A percentile compares a stretch with the other conserved stretches of the same genome.
These are phyloP conservation scores for Dactylella cylindrospora DNA, from an alignment of 2,329 filamentous ascomycete genomes.

Conservation along the genomic window DNA sequence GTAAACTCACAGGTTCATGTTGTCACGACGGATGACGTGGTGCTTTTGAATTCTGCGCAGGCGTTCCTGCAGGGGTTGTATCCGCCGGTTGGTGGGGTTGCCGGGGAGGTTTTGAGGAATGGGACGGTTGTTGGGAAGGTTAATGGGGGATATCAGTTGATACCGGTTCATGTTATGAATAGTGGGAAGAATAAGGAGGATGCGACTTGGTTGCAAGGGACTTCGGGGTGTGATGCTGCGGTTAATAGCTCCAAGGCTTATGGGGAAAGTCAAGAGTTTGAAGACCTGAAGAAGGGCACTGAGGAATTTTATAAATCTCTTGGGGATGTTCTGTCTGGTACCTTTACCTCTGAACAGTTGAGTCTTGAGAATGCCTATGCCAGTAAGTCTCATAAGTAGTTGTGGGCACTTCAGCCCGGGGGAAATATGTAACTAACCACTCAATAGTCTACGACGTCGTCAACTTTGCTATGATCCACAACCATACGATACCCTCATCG, in stretches of 20 bases:
- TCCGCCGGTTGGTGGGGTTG: slow-evolving; percentile 66
- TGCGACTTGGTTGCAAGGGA: slow-evolving; percentile 62
- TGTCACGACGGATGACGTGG: slow-evolving; percentile 72
- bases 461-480: slow-evolving; percentile 60
- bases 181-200: slow-evolving; percentile 57
- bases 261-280: slow-evolving; percentile 55
- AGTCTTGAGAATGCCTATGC: slow-evolving; percentile 59
- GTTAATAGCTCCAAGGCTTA: slow-evolving; percentile 62
- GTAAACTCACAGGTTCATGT: slow-evolving; percentile 70
- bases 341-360: slow-evolving; percentile 51
- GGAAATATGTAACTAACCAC: not conserved
- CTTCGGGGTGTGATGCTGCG: slow-evolving; percentile 60
- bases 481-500: slow-evolving; percentile 51
- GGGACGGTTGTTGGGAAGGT: slow-evolving; percentile 67
- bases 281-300: slow-evolving; percentile 58
- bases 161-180: slow-evolving; percentile 68
- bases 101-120: slow-evolving; percentile 67
- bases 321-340: slow-evolving; percentile 56
- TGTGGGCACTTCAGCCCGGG: not conserved
- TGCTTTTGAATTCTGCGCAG: slow-evolving; percentile 78
- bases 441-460: slow-evolving; percentile 59
- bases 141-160: slow-evolving; percentile 78
- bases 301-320: slow-evolving; percentile 56
- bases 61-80: slow-evolving; percentile 86
- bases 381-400: too few species aligned